Conservation (phyloP, 176 grass and related monocot genomes). For the Avena insularis region DNA sequence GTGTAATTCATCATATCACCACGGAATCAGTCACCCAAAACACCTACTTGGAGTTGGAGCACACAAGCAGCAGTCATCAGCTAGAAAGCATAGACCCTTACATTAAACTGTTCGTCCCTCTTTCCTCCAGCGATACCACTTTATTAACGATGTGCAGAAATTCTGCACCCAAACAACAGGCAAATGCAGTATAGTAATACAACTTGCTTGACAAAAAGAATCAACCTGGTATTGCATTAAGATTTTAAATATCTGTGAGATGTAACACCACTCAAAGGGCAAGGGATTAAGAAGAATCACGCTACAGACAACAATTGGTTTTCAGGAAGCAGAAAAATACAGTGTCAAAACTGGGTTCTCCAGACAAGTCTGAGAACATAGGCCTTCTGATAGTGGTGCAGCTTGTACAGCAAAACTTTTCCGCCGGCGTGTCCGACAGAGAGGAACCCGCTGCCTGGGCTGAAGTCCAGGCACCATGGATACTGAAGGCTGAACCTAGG, state of each 20-base stretch:
- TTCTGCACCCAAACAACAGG: neutral
- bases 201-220: neutral
- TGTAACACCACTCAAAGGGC: neutral
- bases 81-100: neutral
- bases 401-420: slow-evolving; percentile 78
- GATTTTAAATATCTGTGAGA: neutral
- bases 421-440: slow-evolving; percentile 71
- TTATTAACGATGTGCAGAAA: neutral
- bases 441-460: slow-evolving; percentile 73
- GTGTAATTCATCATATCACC: neutral
- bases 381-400: slow-evolving; percentile 78
- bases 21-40: neutral
- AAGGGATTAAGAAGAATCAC: neutral
- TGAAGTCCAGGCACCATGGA: slow-evolving; percentile 78
- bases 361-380: slow-evolving; percentile 25
- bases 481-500: slow-evolving; percentile 57
- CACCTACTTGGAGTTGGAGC: neutral
- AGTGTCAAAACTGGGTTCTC: slow-evolving; percentile 35
- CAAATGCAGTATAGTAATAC: neutral
- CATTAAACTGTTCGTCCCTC: neutral
- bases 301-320: slow-evolving; percentile 10
- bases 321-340: slow-evolving; percentile 2
- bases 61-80: neutral
- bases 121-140: slow-evolving; percentile 6
- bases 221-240: neutral